Evolutionary conservation across 139 green algal genomes (phyloP), one percentile per base, ranked within the genome.

Genomic region (Picocystis salinarum): DNA sequence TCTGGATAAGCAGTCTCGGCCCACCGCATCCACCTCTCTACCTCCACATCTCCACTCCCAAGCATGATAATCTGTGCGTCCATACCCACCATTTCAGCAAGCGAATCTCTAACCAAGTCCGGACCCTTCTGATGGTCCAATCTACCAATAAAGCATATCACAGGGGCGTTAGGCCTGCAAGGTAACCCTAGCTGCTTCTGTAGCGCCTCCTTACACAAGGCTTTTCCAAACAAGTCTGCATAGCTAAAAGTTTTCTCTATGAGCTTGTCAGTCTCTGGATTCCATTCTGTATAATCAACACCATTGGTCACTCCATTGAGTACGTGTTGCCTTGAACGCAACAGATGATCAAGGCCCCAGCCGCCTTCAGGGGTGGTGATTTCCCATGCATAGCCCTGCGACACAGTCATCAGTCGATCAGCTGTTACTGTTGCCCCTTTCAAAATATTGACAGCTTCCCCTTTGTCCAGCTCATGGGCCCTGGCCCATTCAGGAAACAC

Each of bases 281-380:
- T 61, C 82, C 82, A 93, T 51, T 88, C 76, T 4, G 48, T 26
- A 48, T 64, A 56, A 66, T 97, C 87, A 25, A 97, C 94, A 55
- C 87, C 87, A 46, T 97, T 97, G 3, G 96, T 80, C 34, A 94
- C 85, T 46, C 83, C 83, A 5, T 46, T 33, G 30, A 97, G 67
- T 72, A 96, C 95, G 75, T 75, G 86, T 45, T 66, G 66, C 40
- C 76, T 54, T 19, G 91, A 74, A 28, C 73, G 61, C 30, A 95
- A 51, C 5, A 88, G 55, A 1, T 44, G 46, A 56, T 95, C 72
- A 52, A 97, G 67, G 6, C 87, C 87, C 82, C 82, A 95, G 19
- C 87, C 87, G 13, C 87, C 87, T 28, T 66, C 56, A 29, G 59
- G 68, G 1, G 69, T 79, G 51, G 73, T 59, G 53, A 86, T 80